A percentile compares a stretch with the other conserved stretches of the same genome.
These are phyloP conservation scores for Fusarium sambucinum DNA, from an alignment of 2,329 filamentous ascomycete genomes.

Conservation along the genomic window DNA sequence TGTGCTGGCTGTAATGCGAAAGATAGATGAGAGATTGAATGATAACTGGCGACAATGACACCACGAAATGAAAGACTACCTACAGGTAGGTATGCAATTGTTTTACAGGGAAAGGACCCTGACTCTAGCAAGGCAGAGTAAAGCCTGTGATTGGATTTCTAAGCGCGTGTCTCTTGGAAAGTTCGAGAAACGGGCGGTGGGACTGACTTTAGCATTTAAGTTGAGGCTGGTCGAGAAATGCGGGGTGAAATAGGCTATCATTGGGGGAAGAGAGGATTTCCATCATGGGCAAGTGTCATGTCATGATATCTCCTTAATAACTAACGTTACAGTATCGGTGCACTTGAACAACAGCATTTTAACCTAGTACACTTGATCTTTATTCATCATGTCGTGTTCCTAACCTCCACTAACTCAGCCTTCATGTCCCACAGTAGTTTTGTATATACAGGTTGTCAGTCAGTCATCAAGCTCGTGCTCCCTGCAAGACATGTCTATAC, in stretches of 20 bases:
- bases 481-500: constrained; percentile 35
- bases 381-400: constrained; percentile 46
- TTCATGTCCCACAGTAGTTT: constrained; percentile 25
- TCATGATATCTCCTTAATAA: constrained; percentile 19
- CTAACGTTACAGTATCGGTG: not conserved
- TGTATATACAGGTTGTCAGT: constrained; percentile 41
- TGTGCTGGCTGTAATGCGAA: not conserved
- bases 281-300: constrained; percentile 32
- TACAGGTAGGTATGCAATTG: not conserved
- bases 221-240: constrained; percentile 20
- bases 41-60: constrained; percentile 15
- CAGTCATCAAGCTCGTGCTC: constrained; percentile 46
- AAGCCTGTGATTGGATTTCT: constrained; percentile 48
- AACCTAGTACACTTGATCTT: constrained; percentile 35
- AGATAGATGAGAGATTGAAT: not conserved
- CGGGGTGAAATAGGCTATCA: constrained; percentile 20
- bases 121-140: not conserved
- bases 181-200: constrained; percentile 43
- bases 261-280: not conserved
- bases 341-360: constrained; percentile 1
- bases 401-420: constrained; percentile 26
- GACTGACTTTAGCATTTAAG: constrained; percentile 1
- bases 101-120: constrained; percentile 22
- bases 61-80: not conserved
- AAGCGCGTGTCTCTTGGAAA: constrained; percentile 46